Conservation (phyloP, 345 rosid genomes). For the Eucalyptus melliodora region DNA sequence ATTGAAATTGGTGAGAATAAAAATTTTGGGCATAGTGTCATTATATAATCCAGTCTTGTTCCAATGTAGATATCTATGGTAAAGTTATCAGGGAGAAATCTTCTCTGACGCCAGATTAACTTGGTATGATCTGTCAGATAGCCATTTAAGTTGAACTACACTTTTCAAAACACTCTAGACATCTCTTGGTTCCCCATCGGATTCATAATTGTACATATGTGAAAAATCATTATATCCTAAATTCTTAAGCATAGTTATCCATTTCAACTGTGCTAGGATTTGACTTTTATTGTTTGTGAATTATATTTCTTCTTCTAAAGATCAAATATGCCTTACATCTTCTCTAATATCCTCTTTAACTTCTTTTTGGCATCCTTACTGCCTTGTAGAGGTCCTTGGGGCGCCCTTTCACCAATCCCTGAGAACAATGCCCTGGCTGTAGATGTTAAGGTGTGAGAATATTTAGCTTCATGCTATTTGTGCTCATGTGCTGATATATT, state of each 20-base stretch:
- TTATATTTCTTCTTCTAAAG: not conserved
- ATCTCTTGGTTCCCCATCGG: not conserved
- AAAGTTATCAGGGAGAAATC: not conserved
- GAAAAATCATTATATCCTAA: not conserved
- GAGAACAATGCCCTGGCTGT: constrained; percentile 79
- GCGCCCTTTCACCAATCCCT: constrained; percentile 83
- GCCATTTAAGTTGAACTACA: not conserved
- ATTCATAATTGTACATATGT: not conserved
- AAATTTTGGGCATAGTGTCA: not conserved
- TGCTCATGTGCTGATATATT: not conserved
- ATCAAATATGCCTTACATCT: not conserved
- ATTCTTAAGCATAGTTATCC: not conserved
- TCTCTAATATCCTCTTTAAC: not conserved
- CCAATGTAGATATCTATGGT: not conserved
- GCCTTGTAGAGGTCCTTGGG: constrained; percentile 87
- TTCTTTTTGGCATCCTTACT: not conserved
- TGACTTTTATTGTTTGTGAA: not conserved
- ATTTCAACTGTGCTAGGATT: not conserved
- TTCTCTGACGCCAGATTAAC: not conserved
- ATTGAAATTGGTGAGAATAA: not conserved
- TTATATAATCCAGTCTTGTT: not conserved
- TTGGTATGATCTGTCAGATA: not conserved
- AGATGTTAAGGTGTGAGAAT: constrained; percentile 44
- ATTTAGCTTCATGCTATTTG: not conserved
- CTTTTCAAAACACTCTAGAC: not conserved